Conservation (phyloP, 768 basidiomycete species). For the Agaricus bisporus region DNA sequence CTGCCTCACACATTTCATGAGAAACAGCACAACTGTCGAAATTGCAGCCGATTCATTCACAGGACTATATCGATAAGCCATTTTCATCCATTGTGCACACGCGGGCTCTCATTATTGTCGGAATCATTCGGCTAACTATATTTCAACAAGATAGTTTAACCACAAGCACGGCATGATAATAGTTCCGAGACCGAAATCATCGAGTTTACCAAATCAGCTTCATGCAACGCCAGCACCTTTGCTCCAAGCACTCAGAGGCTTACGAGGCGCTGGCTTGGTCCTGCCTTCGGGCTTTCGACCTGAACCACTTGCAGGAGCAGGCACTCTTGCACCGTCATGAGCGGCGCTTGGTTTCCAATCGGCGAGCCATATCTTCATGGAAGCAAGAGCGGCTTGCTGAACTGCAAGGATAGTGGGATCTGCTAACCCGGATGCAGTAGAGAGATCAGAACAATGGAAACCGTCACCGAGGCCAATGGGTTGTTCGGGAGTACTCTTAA, state of each 20-base stretch:
- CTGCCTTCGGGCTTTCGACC: not conserved
- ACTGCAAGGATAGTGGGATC: conserved; percentile 50
- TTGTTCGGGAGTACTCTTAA: conserved; percentile 43
- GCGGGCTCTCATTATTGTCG: not conserved
- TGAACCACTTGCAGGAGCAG: not conserved
- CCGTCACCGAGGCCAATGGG: conserved; percentile 55
- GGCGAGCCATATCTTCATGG: conserved; percentile 56
- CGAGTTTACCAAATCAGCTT: not conserved
- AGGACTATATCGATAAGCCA: not conserved
- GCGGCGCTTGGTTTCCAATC: conserved; percentile 26
- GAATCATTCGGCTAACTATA: not conserved
- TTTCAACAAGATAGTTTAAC: not conserved
- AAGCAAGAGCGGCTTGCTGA: conserved; percentile 43
- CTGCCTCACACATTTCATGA: not conserved
- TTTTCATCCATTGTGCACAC: not conserved
- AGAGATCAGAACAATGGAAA: conserved; percentile 64
- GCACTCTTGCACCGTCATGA: not conserved
- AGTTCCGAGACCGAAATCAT: not conserved
- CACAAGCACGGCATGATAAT: not conserved
- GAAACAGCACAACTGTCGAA: not conserved
- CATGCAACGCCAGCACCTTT: conserved; percentile 6
- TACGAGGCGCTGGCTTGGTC: not conserved
- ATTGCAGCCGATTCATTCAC: not conserved
- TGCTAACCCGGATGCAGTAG: conserved; percentile 28
- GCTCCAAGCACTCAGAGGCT: conserved; percentile 12